Conservation (phyloP, 1,284 basidiomycete species). For the Leccinum holopus region DNA sequence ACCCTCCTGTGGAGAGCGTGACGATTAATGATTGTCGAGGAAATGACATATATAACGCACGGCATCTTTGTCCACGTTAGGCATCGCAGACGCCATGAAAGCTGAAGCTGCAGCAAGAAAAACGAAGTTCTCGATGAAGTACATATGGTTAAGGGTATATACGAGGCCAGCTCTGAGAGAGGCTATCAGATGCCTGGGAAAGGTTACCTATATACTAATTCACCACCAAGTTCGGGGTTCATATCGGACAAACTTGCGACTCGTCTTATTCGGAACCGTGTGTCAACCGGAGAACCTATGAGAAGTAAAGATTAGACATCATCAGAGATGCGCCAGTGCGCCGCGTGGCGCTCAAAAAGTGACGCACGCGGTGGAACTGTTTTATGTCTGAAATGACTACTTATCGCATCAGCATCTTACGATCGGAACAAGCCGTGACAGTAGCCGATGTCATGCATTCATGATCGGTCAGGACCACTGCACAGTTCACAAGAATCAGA, state of each 20-base stretch:
- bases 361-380: neutral
- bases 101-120: conserved; percentile 3
- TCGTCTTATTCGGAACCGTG: neutral
- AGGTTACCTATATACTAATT: neutral
- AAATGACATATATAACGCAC: conserved; percentile 4
- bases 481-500: too few relatives aligned
- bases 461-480: too few relatives aligned
- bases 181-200: neutral
- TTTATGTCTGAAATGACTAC: neutral
- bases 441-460: too few relatives aligned
- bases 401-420: neutral
- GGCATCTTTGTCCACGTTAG: neutral
- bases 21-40: neutral
- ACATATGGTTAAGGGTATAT: neutral
- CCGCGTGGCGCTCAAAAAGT: neutral
- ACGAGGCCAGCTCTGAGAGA: neutral
- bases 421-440: neutral
- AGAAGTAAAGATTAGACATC: neutral
- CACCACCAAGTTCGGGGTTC: neutral
- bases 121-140: conserved; percentile 3
- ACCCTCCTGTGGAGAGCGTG: neutral
- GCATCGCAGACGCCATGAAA: conserved; percentile 6
- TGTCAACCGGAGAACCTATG: neutral
- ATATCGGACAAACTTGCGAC: neutral
- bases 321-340: neutral